Evolutionary conservation across 2,329 filamentous ascomycete species (phyloP), one percentile per base, ranked within the genome.

Genomic region (Diaporthe sp.): DNA sequence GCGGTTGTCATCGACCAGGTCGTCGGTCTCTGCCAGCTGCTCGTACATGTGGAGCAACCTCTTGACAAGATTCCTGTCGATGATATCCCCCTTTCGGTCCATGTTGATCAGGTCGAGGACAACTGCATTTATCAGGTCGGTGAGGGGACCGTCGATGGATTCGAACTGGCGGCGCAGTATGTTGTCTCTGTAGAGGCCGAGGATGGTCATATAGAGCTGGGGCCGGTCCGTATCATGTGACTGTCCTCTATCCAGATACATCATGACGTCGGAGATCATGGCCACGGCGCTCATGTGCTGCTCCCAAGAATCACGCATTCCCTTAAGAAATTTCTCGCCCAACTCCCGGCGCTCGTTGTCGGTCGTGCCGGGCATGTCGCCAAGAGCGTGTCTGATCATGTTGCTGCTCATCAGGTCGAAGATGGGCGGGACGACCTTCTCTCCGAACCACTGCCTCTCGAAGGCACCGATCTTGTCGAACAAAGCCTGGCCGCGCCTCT

Each of bases 181-280:
- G 79, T 95, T 89, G 79, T 98, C 95, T 51, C 96, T 92, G 83
- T 98, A 99, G 2, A 98, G 88, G 3, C 93, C 93, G 88, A 99
- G 98, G 3, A 95, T 93, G 13, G 94, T 91, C 19, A 93, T 91
- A 82, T 96, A 98, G 73, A 98, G 97, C 0, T 94, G 94, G 0
- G 95, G 93, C 8, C 91, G 89, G 31, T 69, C 55, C 8, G 85
- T 80, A 77, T 97, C 95, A 49, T 92, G 88, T 68, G 92, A 93
- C 80, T 94, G 95, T 39, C 96, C 93, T 68, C 95, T 93, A 82
- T 99, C 96, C 88, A 99, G 95, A 82, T 98, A 98, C 95, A 98
- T 98, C 70, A 98, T 88, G 44, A 98, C 95, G 83, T 98, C 97
- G 5, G 96, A 95, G 69, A 95, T 93, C 96, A 98, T 98, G 81